These are phyloP conservation scores for Neospora caninum DNA, from an alignment of 169 alveolate genomes.

Conservation along the genomic window DNA sequence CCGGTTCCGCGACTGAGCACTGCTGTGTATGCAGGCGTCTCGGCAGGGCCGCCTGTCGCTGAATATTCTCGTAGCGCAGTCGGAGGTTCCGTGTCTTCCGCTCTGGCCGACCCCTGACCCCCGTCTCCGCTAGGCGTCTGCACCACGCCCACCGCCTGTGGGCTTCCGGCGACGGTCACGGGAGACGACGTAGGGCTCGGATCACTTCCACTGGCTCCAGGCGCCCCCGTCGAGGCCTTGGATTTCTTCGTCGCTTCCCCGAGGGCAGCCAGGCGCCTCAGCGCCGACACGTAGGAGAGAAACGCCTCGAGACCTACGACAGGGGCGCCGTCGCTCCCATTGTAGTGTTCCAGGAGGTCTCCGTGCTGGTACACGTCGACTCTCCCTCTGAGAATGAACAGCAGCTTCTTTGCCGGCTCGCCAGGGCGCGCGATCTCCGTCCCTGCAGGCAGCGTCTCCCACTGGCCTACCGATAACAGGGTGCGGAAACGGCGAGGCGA, in stretches of 20 bases:
- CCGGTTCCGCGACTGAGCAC: too few species aligned
- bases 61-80: too few species aligned
- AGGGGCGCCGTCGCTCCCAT: conserved; percentile 54
- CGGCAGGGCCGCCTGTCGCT: too few species aligned
- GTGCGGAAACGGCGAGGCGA: conserved; percentile 64
- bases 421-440: conserved; percentile 38
- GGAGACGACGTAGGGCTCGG: neutral
- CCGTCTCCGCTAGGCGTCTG: neutral
- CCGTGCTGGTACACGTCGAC: conserved; percentile 63
- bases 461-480: conserved; percentile 42
- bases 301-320: conserved; percentile 63
- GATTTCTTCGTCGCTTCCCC: neutral
- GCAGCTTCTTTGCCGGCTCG: conserved; percentile 16
- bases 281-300: conserved; percentile 57
- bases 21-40: too few species aligned
- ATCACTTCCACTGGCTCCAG: neutral
- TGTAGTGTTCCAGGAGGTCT: conserved; percentile 49
- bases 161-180: neutral
- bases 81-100: too few species aligned
- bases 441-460: conserved; percentile 60
- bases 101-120: too few species aligned
- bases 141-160: conserved; percentile 23
- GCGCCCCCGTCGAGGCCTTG: neutral
- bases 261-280: conserved; percentile 33
- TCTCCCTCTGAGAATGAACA: conserved; percentile 54